A percentile compares a stretch with the other conserved stretches of the same genome.
These are phyloP conservation scores for Agaricus bisporus DNA, from an alignment of 768 basidiomycete genomes.

Conservation along the genomic window DNA sequence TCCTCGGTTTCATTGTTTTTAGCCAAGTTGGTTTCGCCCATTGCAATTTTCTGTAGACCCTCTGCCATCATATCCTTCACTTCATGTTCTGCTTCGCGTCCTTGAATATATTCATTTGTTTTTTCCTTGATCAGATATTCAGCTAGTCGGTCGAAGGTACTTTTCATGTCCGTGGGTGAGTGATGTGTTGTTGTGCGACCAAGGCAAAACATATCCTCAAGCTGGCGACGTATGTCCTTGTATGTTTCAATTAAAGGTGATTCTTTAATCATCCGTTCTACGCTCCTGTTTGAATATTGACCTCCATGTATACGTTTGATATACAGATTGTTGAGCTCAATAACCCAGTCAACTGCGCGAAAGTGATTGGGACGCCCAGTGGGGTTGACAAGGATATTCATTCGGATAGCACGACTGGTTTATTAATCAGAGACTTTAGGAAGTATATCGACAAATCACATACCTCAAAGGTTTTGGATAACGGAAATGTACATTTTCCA, in stretches of 20 bases:
- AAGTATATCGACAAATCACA: conserved; percentile 14
- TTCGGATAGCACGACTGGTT: background rate
- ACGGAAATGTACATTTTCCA: conserved; percentile 19
- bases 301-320: conserved; percentile 33
- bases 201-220: conserved; percentile 22
- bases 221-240: conserved; percentile 17
- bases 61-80: no score
- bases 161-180: conserved; percentile 13
- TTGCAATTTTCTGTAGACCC: no score
- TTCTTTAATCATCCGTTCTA: conserved; percentile 24
- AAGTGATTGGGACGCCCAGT: conserved; percentile 22
- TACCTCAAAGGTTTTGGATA: conserved; percentile 17
- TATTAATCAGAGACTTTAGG: conserved; percentile 27
- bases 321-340: conserved; percentile 37
- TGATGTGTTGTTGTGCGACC: conserved; percentile 20
- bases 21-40: no score
- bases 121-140: background rate
- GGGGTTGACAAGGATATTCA: background rate
- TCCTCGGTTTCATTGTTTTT: no score
- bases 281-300: conserved; percentile 26
- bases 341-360: conserved; percentile 30
- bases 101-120: background rate
- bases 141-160: background rate
- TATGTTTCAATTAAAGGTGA: conserved; percentile 30
- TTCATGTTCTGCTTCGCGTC: no score